Base-by-base conservation (phyloP, 306 rosid species). In the Lagenaria siceraria region DNA sequence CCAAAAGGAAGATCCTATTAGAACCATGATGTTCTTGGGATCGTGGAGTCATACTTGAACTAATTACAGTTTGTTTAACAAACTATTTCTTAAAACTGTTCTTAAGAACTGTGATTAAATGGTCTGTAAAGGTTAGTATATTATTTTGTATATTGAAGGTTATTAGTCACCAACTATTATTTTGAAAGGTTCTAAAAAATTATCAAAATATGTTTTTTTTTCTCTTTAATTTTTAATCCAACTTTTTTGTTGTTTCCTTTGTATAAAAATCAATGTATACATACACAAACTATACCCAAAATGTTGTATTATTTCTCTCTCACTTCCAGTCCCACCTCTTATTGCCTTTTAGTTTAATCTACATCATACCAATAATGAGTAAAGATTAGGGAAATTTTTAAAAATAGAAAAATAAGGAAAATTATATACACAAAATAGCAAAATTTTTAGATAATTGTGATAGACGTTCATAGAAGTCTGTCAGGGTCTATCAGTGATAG, bases 1-100 rank as follows among this genome's bases (percentile, higher is more conserved):
- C 6, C 69, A 81, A 81, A 80, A 21, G 29, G 90, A 87, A 80
- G 90, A 87, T 33, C 90, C 90, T 0, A 87, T 87, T 19, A 84
- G 82, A 78, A 84, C 88, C 54, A 27, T 87, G 72, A 87, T 87
- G 83, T 84, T 87, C 79, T 78, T 87, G 77, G 90, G 90, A 25
- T 80, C 87, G 17, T 87, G 87, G 87, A 80, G 82, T 25, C 87
- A 87, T 70, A 87, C 90, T 14, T 87, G 29, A 70, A 36, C 2
- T 22, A 17, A 9, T 31, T 10, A 46, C 8, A 5, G n/a, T 19
- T 27, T 10, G 22, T 22, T 8, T 2, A 7, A 18, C 60, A 33
- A 51, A 46, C 21, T 72, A 17, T 31, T 63, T 56, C 51, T 56
- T 27, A 58, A 59, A 59, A 59, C 8, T 27, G 8, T 29, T 61